Percentiles rank a stretch among this genome's conserved stretches.
Conservation (phyloP, 305 asterid species). For the Withania somnifera region DNA sequence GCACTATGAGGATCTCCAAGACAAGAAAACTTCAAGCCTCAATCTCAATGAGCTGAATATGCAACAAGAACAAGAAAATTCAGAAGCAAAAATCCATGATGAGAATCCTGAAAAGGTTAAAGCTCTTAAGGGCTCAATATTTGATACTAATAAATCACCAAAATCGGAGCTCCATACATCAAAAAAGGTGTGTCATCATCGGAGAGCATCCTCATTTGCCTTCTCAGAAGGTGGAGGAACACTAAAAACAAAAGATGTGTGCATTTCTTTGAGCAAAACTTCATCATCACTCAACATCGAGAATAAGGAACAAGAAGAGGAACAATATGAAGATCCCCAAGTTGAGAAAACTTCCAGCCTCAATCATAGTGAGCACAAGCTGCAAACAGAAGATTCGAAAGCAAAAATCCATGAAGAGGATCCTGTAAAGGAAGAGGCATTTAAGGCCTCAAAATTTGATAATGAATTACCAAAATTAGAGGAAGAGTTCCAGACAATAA, state of each 20-base stretch:
- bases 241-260: neutral
- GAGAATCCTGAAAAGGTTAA: conserved; percentile 57
- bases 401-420: conserved; percentile 28
- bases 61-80: conserved; percentile 24
- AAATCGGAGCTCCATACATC: conserved; percentile 51
- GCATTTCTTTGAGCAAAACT: conserved; percentile 10
- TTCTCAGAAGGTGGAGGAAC: conserved; percentile 17
- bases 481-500: conserved; percentile 31
- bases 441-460: conserved; percentile 60
- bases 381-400: conserved; percentile 16
- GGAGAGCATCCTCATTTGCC: conserved; percentile 11
- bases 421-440: conserved; percentile 53
- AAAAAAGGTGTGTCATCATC: conserved; percentile 15
- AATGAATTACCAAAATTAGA: conserved; percentile 51
- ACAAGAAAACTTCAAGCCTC: conserved; percentile 36
- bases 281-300: conserved; percentile 26
- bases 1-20: neutral
- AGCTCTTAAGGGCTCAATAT: conserved; percentile 56
- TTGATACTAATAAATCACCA: conserved; percentile 50
- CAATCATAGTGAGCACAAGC: conserved; percentile 18
- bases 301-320: conserved; percentile 14
- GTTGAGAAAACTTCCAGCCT: neutral
- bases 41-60: conserved; percentile 36
- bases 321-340: neutral
- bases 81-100: conserved; percentile 7